Base-by-base conservation (phyloP, 768 basidiomycete genomes). In the Phylloporus arenicola region DNA sequence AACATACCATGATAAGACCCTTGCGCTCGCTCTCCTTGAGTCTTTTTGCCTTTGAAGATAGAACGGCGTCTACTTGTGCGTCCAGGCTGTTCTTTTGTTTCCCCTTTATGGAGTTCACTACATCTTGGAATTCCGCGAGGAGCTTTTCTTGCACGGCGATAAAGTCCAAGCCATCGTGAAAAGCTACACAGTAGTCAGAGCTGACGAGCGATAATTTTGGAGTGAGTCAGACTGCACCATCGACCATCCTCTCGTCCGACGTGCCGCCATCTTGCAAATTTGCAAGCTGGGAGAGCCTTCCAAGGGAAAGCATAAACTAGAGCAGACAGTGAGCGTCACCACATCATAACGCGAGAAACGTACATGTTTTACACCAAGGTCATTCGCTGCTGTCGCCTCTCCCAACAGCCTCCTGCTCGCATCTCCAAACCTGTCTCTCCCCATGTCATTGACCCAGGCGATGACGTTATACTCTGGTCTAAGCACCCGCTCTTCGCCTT, bases 391-490 rank as follows among this genome's bases (percentile, higher is more conserved):
- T 29, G 74, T 67, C 10, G 86, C 78, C 56, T 87, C 88, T n/a
- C 60, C 58, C 25, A 85, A 70, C 39, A 97, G 72, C 14, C 83
- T 75, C 17, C 68, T 61, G 3, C 86, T 81, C 3, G 92, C 90
- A 11, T 75, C 69, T 4, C 76, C 80, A 64, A 82, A 88, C 43
- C 82, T 74, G 34, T 72, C 74, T 49, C 84, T 82, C 4, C 82
- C 84, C 40, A 97, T 68, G 65, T 95, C 84, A 62, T 96, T 86
- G 31, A 97, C 74, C 95, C 95, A 98, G 1, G 89, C 84, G 46
- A 90, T 76, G 4, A 76, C 66, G 39, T 64, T 64, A 29, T 56
- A 65, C 19, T 81, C 75, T 61, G 84, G 74, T 2, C 73, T 77
- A 1, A 39, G 33, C 40, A 77, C 72, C 40, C 77, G 68, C 4